phyloP scores from a whole-genome alignment of 2,329 filamentous ascomycete species.

The Penicillium capsulatum region DNA sequence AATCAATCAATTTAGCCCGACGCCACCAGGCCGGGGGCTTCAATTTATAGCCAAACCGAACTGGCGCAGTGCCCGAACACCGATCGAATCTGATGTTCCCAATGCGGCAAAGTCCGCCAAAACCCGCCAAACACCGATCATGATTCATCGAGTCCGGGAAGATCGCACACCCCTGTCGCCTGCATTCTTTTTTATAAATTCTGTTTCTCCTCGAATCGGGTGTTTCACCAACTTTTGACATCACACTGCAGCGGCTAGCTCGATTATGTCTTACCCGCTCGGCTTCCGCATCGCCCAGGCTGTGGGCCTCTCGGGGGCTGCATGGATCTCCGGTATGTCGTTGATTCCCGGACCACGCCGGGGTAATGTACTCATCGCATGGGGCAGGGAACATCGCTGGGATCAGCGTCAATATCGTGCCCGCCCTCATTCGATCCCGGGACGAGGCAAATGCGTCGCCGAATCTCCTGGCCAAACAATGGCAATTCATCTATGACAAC shows the following conservation, averaged over 20 bases:
- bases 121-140: slow-evolving; percentile 8
- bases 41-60: too few relatives aligned
- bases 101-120: slow-evolving; percentile 7
- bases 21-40: too few relatives aligned
- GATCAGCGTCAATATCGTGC: slow-evolving; percentile 24
- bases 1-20: neutral
- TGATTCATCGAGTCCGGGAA: too few relatives aligned
- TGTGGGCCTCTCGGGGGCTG: slow-evolving; percentile 27
- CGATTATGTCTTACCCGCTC: slow-evolving; percentile 19
- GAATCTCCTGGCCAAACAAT: slow-evolving; percentile 15
- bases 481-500: slow-evolving; percentile 16
- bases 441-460: slow-evolving; percentile 10
- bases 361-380: neutral
- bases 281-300: slow-evolving; percentile 26
- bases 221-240: neutral
- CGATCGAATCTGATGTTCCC: too few relatives aligned
- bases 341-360: too few relatives aligned
- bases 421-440: slow-evolving; percentile 22
- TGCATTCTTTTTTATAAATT: too few relatives aligned
- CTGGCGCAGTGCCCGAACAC: too few relatives aligned
- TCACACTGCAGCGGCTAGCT: neutral
- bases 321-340: slow-evolving; percentile 31
- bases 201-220: neutral
- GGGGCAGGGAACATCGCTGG: slow-evolving; percentile 26
- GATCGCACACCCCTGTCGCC: too few relatives aligned